A percentile compares a stretch with the other conserved stretches of the same genome.
These are phyloP conservation scores for Zalaria sp. DNA, from an alignment of 2,329 filamentous ascomycete genomes.

Conservation along the genomic window DNA sequence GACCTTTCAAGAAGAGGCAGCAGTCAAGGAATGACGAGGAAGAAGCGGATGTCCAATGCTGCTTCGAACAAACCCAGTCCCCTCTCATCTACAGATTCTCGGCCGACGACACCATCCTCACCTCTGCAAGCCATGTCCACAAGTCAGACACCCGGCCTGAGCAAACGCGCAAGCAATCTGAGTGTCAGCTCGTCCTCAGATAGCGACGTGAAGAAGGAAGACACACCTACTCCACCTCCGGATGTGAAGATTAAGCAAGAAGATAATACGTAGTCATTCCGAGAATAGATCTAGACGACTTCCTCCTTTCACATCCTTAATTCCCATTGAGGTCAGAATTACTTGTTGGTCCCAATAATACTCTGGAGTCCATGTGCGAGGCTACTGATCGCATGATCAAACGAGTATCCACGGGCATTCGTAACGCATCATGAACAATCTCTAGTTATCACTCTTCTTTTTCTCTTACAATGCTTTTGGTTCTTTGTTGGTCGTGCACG, in stretches of 20 bases:
- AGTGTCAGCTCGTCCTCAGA: slow-evolving; percentile 5
- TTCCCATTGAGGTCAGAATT: no score
- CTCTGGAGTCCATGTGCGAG: no score
- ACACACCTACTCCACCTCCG: slow-evolving; percentile 6
- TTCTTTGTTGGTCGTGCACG: no score
- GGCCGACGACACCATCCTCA: background rate
- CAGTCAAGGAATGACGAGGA: slow-evolving; percentile 3
- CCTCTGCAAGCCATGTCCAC: background rate
- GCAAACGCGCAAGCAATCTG: slow-evolving; percentile 7
- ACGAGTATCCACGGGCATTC: no score
- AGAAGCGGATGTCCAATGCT: background rate
- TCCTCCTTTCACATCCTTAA: no score
- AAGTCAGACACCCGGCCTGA: background rate
- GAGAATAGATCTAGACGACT: no score
- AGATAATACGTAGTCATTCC: background rate
- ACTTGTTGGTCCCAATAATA: no score
- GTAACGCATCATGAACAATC: no score
- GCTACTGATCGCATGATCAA: no score
- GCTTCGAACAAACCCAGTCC: background rate
- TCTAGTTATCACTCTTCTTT: no score
- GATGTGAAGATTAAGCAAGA: slow-evolving; percentile 6
- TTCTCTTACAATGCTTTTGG: no score
- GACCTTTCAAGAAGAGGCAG: slow-evolving; percentile 1
- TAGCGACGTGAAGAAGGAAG: slow-evolving; percentile 6
- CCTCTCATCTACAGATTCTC: slow-evolving; percentile 1